A percentile compares a stretch with the other conserved stretches of the same genome.
Evolutionary conservation across 306 rosid genomes (phyloP).

Genomic region (Vicia faba): DNA sequence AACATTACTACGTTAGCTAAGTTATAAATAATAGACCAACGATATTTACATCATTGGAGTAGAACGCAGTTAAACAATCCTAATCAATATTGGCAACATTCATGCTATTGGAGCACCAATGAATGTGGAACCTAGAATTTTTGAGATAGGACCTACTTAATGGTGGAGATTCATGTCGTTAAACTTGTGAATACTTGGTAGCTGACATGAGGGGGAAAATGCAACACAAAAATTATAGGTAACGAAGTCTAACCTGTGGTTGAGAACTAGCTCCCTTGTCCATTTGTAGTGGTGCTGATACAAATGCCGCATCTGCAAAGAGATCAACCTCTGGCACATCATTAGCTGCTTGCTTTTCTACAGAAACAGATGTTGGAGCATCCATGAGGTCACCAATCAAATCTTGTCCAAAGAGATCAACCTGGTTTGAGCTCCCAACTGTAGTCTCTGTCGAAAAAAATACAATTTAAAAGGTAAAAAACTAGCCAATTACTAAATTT

Average conservation of each 20-base stretch:
- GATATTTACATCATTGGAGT: conserved; percentile 13
- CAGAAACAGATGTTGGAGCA: conserved; percentile 67
- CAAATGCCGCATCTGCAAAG: conserved; percentile 91
- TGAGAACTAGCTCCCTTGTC: conserved; percentile 65
- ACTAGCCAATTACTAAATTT: conserved; percentile 21
- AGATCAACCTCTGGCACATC: conserved; percentile 78
- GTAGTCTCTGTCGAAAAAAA: conserved; percentile 64
- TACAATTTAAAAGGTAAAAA: conserved; percentile 26
- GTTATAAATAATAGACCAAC: conserved; percentile 20
- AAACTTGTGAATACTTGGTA: conserved; percentile 5
- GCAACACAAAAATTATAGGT: conserved; percentile 4
- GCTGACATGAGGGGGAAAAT: neutral
- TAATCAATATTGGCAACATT: conserved; percentile 21
- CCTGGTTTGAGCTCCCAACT: conserved; percentile 66
- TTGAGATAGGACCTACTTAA: conserved; percentile 21
- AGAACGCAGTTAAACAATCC: conserved; percentile 20
- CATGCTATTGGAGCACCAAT: neutral
- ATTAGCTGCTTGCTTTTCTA: conserved; percentile 54
- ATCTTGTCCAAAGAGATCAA: conserved; percentile 79
- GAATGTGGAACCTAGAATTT: conserved; percentile 3
- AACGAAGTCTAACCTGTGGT: conserved; percentile 53
- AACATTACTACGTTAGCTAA: conserved; percentile 1
- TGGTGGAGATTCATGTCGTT: conserved; percentile 22
- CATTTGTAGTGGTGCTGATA: conserved; percentile 64
- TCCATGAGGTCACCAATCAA: conserved; percentile 90